Evolutionary conservation across 331 rosid species (phyloP), one percentile per base, ranked within the genome.

Genomic region (Spiraea crenata): DNA sequence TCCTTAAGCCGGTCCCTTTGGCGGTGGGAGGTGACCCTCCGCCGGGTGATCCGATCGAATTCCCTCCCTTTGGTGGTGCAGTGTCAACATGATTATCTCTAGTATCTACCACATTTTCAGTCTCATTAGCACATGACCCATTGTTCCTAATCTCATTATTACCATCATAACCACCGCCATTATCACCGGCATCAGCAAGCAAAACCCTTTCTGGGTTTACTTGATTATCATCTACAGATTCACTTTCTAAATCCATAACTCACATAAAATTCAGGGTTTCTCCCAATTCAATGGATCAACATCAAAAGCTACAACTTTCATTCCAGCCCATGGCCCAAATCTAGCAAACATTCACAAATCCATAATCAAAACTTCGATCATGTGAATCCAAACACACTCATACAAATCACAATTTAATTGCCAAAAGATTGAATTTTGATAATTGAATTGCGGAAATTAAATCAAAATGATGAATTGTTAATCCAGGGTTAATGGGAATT

Each of bases 221-320:
- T 80, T 86, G 84, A 78, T 82, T 82, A 66, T 86, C 96, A 68
- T 90, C 93, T 69, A 71, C 85, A 31, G 87, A 90, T 71, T 90
- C 90, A 75, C 63, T 82, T 74, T 81, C 87, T 86, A 81, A 88
- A 86, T 92, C 98, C 98, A 92, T 92, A 70, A 57, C 61, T 25
- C 19, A n/a, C 40, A 73, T 73, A 67, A 67, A 69, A 71, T 34
- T 52, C 67, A 76, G 51, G 14, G 54, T n/a, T 65, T 57, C 67
- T 65, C 78, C 72, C 70, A 73, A 63, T 61, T 60, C 40, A 71
- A 19, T 15, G 38, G 79, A 75, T 76, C 82, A 76, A 78, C 76
- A 79, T 79, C 75, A 70, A 72, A 67, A 67, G 60, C n/a, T 72
- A 71, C 55, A 72, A 52, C 71, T 37, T 51, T 49, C 76, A 64